These are phyloP conservation scores for Daldinia vernicosa DNA, from an alignment of 495 filamentous ascomycete genomes.

Conservation along the genomic window DNA sequence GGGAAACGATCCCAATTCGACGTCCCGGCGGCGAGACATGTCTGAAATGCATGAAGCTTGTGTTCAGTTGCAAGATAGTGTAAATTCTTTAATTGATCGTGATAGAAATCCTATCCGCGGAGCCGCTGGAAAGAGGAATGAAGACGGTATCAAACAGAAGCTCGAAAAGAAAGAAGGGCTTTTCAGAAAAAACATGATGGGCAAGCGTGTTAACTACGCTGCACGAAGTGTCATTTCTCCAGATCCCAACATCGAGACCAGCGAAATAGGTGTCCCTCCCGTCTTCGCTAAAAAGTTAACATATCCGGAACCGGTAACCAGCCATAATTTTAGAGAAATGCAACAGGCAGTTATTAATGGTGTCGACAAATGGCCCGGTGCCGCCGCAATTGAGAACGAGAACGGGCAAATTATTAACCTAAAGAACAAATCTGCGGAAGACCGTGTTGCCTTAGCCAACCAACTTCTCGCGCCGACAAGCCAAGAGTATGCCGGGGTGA, in stretches of 20 bases:
- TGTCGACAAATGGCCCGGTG: conserved; percentile 91
- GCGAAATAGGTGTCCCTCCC: conserved; percentile 96
- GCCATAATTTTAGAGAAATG: conserved; percentile 94
- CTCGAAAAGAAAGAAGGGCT: conserved; percentile 99
- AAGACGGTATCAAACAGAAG: conserved; percentile 95
- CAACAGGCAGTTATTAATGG: conserved; percentile 98
- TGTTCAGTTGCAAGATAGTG: conserved; percentile 82
- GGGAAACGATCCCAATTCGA: conserved; percentile 23
- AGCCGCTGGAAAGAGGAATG: conserved; percentile 70
- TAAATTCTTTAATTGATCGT: conserved; percentile 89
- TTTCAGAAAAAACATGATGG: conserved; percentile 99
- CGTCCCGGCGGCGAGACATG: conserved; percentile 49
- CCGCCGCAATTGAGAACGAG: conserved; percentile 93
- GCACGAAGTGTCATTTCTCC: conserved; percentile 98
- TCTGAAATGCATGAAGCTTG: conserved; percentile 65
- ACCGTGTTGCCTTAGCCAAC: conserved; percentile 86
- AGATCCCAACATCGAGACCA: conserved; percentile 98
- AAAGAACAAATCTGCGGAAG: conserved; percentile 82
- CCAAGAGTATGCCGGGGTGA: conserved; percentile 73
- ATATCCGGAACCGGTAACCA: conserved; percentile 96
- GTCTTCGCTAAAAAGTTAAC: conserved; percentile 97
- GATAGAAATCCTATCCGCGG: conserved; percentile 84
- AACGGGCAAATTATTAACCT: conserved; percentile 90
- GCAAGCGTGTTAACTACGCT: conserved; percentile 98
- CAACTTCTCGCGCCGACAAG: conserved; percentile 90